Evolutionary conservation across 139 green algal species (phyloP).

Genomic region (Tetraselmis chui): DNA sequence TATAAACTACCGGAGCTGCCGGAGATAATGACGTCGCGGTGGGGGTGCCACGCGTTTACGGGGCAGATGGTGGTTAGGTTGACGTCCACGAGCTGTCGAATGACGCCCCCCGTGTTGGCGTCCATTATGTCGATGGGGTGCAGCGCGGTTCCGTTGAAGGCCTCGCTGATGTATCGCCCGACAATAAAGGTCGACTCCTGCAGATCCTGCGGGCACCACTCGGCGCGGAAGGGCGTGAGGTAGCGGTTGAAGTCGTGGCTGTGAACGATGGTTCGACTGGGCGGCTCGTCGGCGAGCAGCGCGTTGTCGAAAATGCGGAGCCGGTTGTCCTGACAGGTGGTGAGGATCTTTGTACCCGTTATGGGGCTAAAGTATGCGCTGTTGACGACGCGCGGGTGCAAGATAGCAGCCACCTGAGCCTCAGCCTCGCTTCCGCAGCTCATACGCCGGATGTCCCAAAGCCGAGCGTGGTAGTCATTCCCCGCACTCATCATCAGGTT

Average conservation of each 20-base stretch:
- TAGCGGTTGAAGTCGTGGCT: constrained; percentile 91
- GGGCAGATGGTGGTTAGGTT: constrained; percentile 80
- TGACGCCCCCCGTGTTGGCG: constrained; percentile 35
- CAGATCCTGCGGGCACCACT: constrained; percentile 80
- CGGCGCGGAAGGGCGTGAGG: constrained; percentile 75
- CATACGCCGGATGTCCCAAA: constrained; percentile 63
- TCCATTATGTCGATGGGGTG: constrained; percentile 85
- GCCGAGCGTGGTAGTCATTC: constrained; percentile 67
- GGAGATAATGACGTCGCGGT: constrained; percentile 50
- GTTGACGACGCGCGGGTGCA: constrained; percentile 71
- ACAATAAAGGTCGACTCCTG: constrained; percentile 58
- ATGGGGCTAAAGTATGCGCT: constrained; percentile 69
- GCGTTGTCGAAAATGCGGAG: constrained; percentile 75
- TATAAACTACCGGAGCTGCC: constrained; percentile 31
- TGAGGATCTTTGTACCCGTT: constrained; percentile 73
- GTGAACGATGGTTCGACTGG: constrained; percentile 72
- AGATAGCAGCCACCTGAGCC: constrained; percentile 27
- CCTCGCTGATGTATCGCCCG: constrained; percentile 85
- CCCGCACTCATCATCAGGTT: constrained; percentile 64
- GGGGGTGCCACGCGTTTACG: constrained; percentile 79
- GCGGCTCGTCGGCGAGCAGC: constrained; percentile 7
- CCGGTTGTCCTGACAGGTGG: constrained; percentile 86
- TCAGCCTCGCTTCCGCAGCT: constrained; percentile 9
- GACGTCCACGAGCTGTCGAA: constrained; percentile 47
- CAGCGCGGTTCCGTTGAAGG: constrained; percentile 70